These are phyloP conservation scores for Arthrinium puccinioides DNA, from an alignment of 2,329 filamentous ascomycete genomes.

Conservation along the genomic window DNA sequence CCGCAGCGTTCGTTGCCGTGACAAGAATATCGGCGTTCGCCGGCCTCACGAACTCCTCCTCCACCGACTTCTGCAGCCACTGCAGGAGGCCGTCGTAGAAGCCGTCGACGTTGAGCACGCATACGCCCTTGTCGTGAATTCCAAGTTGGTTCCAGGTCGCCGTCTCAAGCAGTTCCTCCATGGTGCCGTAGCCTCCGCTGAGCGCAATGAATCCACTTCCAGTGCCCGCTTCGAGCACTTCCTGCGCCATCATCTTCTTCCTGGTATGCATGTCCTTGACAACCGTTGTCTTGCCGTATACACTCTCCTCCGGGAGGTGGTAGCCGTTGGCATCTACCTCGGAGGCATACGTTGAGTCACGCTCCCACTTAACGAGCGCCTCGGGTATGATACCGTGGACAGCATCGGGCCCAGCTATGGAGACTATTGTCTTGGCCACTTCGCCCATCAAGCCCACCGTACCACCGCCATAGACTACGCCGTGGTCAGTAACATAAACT, in stretches of 20 bases:
- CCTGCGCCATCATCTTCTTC: conserved; percentile 87
- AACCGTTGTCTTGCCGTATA: conserved; percentile 79
- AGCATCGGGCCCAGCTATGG: conserved; percentile 68
- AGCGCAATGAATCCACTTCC: conserved; percentile 88
- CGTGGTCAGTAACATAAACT: neutral
- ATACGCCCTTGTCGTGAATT: conserved; percentile 74
- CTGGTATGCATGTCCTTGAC: conserved; percentile 95
- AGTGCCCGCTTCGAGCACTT: conserved; percentile 73
- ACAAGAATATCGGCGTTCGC: conserved; percentile 71
- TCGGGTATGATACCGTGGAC: conserved; percentile 94
- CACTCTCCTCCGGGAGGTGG: conserved; percentile 51
- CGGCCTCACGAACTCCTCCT: conserved; percentile 67
- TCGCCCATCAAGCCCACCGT: conserved; percentile 96
- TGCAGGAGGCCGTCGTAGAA: conserved; percentile 84
- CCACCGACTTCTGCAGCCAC: conserved; percentile 73
- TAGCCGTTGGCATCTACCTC: conserved; percentile 39
- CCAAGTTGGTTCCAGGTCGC: conserved; percentile 95
- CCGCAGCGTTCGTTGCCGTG: conserved; percentile 64
- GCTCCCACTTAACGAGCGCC: conserved; percentile 75
- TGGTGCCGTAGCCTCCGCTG: conserved; percentile 79
- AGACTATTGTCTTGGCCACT: conserved; percentile 76
- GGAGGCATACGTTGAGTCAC: conserved; percentile 47
- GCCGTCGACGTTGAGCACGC: conserved; percentile 79
- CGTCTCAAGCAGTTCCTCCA: conserved; percentile 91
- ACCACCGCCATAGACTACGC: conserved; percentile 81